These are phyloP conservation scores for Alternaria sp. DNA, from an alignment of 2,329 filamentous ascomycete genomes.

Conservation along the genomic window DNA sequence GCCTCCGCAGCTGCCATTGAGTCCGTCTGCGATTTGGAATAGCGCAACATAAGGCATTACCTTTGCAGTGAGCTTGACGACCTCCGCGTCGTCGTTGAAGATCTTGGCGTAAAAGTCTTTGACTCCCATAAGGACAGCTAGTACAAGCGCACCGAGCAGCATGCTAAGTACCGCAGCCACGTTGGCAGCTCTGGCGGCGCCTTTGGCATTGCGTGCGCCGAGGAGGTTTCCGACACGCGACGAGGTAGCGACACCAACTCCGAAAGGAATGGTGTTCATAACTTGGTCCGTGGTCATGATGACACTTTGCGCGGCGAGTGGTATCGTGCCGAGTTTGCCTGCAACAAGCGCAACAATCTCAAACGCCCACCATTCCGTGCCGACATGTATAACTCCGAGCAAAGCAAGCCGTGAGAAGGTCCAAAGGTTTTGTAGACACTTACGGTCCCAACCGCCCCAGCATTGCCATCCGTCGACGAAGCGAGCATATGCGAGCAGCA, in stretches of 20 bases:
- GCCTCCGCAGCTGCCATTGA: conserved; percentile 85
- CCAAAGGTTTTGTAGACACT: conserved; percentile 69
- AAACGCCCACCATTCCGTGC: conserved; percentile 94
- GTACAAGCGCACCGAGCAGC: conserved; percentile 69
- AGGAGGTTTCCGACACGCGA: conserved; percentile 80
- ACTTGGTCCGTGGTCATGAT: conserved; percentile 91
- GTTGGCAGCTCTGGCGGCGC: conserved; percentile 75
- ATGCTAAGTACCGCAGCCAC: conserved; percentile 76
- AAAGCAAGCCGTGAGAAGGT: conserved; percentile 77
- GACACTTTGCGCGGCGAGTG: conserved; percentile 82
- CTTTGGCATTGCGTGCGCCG: conserved; percentile 68
- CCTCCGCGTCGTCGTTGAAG: conserved; percentile 78
- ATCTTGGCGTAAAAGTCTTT: conserved; percentile 76
- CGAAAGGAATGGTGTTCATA: conserved; percentile 85
- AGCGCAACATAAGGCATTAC: conserved; percentile 87
- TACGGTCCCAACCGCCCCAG: conserved; percentile 76
- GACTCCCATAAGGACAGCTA: conserved; percentile 72
- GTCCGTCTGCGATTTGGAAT: conserved; percentile 87
- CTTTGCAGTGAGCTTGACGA: conserved; percentile 73
- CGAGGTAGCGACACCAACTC: conserved; percentile 81
- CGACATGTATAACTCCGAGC: conserved; percentile 81
- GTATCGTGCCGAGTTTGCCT: conserved; percentile 76
- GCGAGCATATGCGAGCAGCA: conserved; percentile 74
- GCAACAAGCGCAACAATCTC: conserved; percentile 87
- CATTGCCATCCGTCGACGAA: conserved; percentile 75